Base-by-base conservation (phyloP, 83 land plant species). In the Thuja plicata region DNA sequence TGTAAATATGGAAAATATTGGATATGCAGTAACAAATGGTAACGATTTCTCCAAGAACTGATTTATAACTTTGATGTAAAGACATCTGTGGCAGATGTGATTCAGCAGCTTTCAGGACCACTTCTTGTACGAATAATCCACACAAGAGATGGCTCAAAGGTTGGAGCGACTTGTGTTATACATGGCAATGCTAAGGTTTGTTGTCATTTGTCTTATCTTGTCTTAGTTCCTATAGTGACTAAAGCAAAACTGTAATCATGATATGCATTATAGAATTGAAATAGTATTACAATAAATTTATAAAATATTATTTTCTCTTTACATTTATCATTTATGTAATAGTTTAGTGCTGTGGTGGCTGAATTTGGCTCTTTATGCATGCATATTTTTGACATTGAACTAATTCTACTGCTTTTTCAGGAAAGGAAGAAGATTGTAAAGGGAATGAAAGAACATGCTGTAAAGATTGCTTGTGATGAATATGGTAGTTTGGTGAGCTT, bases 371-470 rank as follows among this genome's bases (percentile, higher is more conserved):
- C 21, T 78, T 66, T 55, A 45, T 24, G 76, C 70, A 11, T 8
- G 34, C 66, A 10, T 62, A 7, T 30, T 30, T 9, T 54, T 15
- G 32, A 84, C 57, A 52, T 87, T 12, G 9, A 40, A 79, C 43
- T 87, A 11, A 66, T 40, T 76, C 85, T 66, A 54, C 27, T 87
- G 81, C 46, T 74, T 30, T 52, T 91, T 40, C 92, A 98, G 99
- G 97, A 97, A 86, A 94, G 99, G 87, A 97, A 96, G 90, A 98
- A 96, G 89, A 97, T 97, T 62, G 92, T 98, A 71, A 98, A 97
- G 90, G 99, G 97, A 81, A 93, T 96, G 93, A 98, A 98, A 89
- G 97, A 93, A 41, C 95, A 94, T 62, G 93, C 95, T 17, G 87
- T 50, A 21, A 96, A 96, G 91, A 94, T 95, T 84, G 96, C 98